A percentile compares a stretch with the other conserved stretches of the same genome.
These are phyloP conservation scores for Prunus armeniaca DNA, from an alignment of 306 rosid genomes.

Conservation along the genomic window DNA sequence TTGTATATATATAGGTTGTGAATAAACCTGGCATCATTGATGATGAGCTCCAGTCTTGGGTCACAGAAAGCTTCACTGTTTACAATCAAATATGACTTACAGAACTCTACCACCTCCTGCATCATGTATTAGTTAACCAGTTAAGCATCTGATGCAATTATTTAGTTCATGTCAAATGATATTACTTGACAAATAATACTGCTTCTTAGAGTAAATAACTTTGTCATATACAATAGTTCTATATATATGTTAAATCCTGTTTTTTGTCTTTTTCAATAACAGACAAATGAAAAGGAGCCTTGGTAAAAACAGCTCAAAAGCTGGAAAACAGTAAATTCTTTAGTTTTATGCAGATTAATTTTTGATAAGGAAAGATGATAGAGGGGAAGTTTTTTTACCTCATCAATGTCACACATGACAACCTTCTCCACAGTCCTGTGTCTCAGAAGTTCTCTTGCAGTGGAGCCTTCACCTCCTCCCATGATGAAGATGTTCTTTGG, in stretches of 20 bases:
- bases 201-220: background rate
- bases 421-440: conserved; percentile 80
- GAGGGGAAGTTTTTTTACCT: conserved; percentile 33
- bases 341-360: too few species aligned
- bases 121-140: conserved; percentile 1
- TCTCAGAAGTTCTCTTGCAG: conserved; percentile 91
- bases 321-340: background rate
- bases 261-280: background rate
- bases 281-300: background rate
- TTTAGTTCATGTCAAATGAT: background rate
- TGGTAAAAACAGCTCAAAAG: background rate
- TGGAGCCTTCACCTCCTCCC: conserved; percentile 99
- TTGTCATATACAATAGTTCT: background rate
- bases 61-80: conserved; percentile 89
- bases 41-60: conserved; percentile 71
- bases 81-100: conserved; percentile 78
- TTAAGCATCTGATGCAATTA: background rate
- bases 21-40: conserved; percentile 81
- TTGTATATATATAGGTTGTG: background rate
- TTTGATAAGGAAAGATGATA: too few species aligned
- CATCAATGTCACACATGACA: conserved; percentile 96
- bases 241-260: background rate
- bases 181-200: background rate
- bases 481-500: conserved; percentile 78
- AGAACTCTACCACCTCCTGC: conserved; percentile 94